Percentiles rank a stretch among this genome's conserved stretches.
Conservation (phyloP, 2,329 filamentous ascomycete genomes). For the Cercospora sojina region DNA sequence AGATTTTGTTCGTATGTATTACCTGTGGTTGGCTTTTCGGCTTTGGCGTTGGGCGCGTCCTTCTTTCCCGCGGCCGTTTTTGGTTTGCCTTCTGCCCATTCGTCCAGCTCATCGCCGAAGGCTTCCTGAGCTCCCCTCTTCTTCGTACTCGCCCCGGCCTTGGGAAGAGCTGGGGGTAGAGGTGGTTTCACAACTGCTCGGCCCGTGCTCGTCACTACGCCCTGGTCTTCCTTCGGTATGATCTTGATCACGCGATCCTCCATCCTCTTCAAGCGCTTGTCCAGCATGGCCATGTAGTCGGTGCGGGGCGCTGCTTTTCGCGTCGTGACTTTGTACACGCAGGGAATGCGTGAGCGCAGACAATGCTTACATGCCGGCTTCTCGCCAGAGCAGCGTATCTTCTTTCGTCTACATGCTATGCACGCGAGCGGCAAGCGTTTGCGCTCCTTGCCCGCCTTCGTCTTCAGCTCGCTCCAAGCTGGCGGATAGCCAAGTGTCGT, state of each 20-base stretch:
- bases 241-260: conserved; percentile 96
- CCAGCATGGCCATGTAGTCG: conserved; percentile 98
- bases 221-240: conserved; percentile 81
- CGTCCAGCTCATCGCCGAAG: conserved; percentile 76
- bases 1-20: conserved; percentile 74
- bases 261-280: conserved; percentile 94
- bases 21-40: conserved; percentile 18
- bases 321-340: conserved; percentile 95
- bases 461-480: conserved; percentile 55
- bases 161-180: conserved; percentile 57
- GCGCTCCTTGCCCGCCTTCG: conserved; percentile 83
- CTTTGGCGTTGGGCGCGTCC: conserved; percentile 7
- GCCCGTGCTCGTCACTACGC: conserved; percentile 65
- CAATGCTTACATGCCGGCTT: conserved; percentile 98
- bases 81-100: conserved; percentile 60
- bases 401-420: conserved; percentile 93
- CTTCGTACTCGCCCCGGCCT: conserved; percentile 58
- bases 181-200: conserved; percentile 83
- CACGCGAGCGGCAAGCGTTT: conserved; percentile 91
- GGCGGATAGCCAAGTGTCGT: conserved; percentile 32
- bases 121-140: conserved; percentile 86
- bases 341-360: conserved; percentile 84
- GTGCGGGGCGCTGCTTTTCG: conserved; percentile 91
- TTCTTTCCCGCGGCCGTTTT: background rate
- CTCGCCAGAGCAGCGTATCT: conserved; percentile 96